Percentiles rank a stretch among this genome's conserved stretches.
Evolutionary conservation across 2,329 filamentous ascomycete genomes (phyloP).

Genomic region (Paraconiothyrium brasiliense): DNA sequence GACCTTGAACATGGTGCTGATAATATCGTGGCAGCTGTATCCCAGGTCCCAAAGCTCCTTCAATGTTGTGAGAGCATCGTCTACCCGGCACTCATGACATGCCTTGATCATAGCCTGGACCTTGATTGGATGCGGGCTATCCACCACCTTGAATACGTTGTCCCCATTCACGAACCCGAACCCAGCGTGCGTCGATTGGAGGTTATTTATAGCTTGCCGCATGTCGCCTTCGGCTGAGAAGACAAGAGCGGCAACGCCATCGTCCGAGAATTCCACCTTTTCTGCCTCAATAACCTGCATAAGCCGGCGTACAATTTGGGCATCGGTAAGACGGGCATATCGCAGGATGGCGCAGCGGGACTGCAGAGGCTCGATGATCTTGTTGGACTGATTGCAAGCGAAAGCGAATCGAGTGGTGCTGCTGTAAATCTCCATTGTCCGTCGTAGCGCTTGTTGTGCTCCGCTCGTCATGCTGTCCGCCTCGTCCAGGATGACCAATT

Average conservation of each 20-base stretch:
- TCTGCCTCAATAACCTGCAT: conserved; percentile 94
- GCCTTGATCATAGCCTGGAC: conserved; percentile 98
- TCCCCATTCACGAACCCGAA: conserved; percentile 98
- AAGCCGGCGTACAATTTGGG: conserved; percentile 88
- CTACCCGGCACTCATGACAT: conserved; percentile 91
- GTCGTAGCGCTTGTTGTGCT: conserved; percentile 90
- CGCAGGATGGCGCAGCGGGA: conserved; percentile 95
- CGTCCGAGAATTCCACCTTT: conserved; percentile 88
- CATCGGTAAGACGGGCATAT: conserved; percentile 91
- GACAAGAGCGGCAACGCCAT: conserved; percentile 93
- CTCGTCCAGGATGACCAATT: conserved; percentile 96
- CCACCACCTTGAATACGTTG: conserved; percentile 97
- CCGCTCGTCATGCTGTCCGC: conserved; percentile 96
- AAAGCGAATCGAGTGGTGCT: conserved; percentile 97
- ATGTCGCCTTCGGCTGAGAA: conserved; percentile 98
- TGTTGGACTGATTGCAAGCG: conserved; percentile 98
- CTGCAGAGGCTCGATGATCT: conserved; percentile 99
- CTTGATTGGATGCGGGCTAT: conserved; percentile 96
- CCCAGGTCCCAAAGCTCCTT: conserved; percentile 94
- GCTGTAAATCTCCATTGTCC: conserved; percentile 99
- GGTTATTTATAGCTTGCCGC: conserved; percentile 98
- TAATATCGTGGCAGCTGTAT: conserved; percentile 98
- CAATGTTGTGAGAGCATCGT: conserved; percentile 83
- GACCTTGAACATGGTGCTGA: conserved; percentile 98
- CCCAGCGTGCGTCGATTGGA: conserved; percentile 91